phyloP scores from a whole-genome alignment of 345 rosid genomes.

The Rhizophora mangle region DNA sequence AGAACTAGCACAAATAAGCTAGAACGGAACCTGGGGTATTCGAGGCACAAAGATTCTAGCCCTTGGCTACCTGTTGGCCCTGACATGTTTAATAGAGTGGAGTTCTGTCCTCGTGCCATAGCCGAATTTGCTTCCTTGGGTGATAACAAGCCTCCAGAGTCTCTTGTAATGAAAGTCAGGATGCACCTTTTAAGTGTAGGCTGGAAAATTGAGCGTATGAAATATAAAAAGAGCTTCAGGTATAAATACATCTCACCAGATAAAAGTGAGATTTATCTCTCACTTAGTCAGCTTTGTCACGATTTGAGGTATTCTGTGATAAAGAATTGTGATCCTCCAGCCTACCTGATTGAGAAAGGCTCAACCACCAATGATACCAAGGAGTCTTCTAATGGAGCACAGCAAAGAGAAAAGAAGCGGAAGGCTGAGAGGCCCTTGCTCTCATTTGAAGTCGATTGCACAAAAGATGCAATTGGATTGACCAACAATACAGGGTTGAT shows the following conservation, averaged over 20 bases:
- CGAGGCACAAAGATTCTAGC: background rate
- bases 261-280: background rate
- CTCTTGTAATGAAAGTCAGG: constrained; percentile 7
- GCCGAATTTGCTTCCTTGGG: background rate
- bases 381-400: background rate
- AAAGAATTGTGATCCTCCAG: background rate
- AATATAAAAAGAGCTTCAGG: background rate
- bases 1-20: background rate
- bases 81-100: background rate
- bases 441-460: too few relatives aligned
- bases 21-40: background rate
- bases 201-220: constrained; percentile 18
- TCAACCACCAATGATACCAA: background rate
- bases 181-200: constrained; percentile 13
- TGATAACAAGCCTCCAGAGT: constrained; percentile 5
- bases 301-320: background rate
- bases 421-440: background rate
- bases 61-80: constrained; percentile 11
- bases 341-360: background rate
- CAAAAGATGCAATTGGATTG: background rate
- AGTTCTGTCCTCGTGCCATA: constrained; percentile 9
- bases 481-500: background rate
- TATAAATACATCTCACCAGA: constrained; percentile 14
- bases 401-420: background rate
- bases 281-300: constrained; percentile 16